Base-by-base conservation (phyloP, 2,329 filamentous ascomycete species). In the Aspergillus persii region DNA sequence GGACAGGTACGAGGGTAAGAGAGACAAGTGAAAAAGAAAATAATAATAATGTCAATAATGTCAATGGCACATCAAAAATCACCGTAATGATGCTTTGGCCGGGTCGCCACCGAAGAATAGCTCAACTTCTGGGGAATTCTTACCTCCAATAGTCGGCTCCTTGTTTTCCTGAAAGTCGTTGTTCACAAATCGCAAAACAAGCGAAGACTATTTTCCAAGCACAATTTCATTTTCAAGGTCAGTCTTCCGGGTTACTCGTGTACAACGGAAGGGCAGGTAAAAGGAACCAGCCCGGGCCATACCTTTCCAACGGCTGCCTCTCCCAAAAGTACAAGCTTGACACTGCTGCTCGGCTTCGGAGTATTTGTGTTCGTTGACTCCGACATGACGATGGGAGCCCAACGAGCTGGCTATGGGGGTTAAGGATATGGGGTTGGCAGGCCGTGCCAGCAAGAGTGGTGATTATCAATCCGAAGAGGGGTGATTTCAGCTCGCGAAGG, bases 141-240 rank as follows among this genome's bases (percentile, higher is more conserved):
- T 84, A 96, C 92, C 92, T 84, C 95, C 95, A 79, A 99, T 99
- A 66, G 95, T 99, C 63, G 95, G 95, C 78, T 99, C 95, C 83
- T 98, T 98, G 80, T 98, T 98, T 80, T 98, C 95, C 82, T 99
- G 95, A 73, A 99, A 99, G 79, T 98, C 94, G 81, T 99, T 95
- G 84, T 98, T 98, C 75, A 99, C 95, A 79, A 99, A 99, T 73
- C 95, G 92, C 74, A 99, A 85, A 64, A 99, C 95, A 60, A 99
- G 88, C 50, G 95, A 99, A 53, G 95, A 98, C 95, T 96, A 71
- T 64, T 9, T 27, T 50, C 53, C 26, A 31, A 30, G 44, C 53
- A 61, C 26, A n/a, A 39, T 41, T 50, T 52, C 49, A 61, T 61
- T 23, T 23, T 55, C 41, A 61, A 52, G 47, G 57, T 71, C 61